Percentiles rank a stretch among this genome's conserved stretches.
Conservation (phyloP, 2,329 filamentous ascomycete genomes). For the Venturia asperata region DNA sequence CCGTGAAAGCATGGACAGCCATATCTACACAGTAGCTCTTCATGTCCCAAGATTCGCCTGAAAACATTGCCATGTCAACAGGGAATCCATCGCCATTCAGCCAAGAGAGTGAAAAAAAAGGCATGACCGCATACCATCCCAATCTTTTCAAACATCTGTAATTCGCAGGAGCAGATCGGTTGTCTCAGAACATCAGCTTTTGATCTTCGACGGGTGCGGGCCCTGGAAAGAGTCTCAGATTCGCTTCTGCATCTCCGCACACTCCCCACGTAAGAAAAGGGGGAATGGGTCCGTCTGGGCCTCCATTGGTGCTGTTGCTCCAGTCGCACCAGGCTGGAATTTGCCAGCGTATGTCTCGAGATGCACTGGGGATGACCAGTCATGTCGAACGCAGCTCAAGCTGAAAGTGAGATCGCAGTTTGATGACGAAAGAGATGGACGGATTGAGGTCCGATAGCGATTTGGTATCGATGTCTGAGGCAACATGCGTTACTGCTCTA, state of each 20-base stretch:
- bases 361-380: background rate
- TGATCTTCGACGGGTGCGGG: background rate
- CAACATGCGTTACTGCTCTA: background rate
- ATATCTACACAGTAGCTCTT: background rate
- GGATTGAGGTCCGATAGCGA: background rate
- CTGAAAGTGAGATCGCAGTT: background rate
- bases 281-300: background rate
- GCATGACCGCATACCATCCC: too few species aligned
- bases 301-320: background rate
- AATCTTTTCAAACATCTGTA: too few species aligned
- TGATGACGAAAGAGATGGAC: background rate
- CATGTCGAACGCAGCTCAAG: background rate
- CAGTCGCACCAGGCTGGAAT: background rate
- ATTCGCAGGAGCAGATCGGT: too few species aligned
- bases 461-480: background rate
- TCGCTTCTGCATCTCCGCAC: background rate
- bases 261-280: background rate
- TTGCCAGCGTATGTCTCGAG: background rate
- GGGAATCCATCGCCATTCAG: background rate
- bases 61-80: background rate
- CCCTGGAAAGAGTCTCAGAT: background rate
- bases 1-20: background rate
- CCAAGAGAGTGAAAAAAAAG: too few species aligned
- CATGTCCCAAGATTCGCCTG: background rate
- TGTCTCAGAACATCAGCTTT: background rate